Evolutionary conservation across 129 eudicot species (phyloP).

Genomic region (Sambucus nigra): DNA sequence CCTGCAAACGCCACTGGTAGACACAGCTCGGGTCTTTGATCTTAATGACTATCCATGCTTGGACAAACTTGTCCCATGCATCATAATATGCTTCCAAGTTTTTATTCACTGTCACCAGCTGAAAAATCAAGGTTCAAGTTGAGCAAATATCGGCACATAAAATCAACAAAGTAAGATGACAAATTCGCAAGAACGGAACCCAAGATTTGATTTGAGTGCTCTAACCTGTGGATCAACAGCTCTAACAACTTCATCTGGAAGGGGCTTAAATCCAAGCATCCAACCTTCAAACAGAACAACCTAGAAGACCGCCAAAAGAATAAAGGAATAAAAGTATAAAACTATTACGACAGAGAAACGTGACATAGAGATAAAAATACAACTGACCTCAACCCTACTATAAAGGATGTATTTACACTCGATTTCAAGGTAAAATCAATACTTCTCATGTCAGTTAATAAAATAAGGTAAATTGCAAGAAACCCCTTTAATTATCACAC

Average conservation of each 20-base stretch:
- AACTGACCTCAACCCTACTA: too few species aligned
- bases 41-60: conserved; percentile 91
- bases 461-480: too few species aligned
- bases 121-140: conserved; percentile 14
- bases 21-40: conserved; percentile 83
- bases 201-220: not conserved
- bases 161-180: not conserved
- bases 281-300: conserved; percentile 90
- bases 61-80: conserved; percentile 85
- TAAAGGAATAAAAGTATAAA: too few species aligned
- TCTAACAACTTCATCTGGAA: conserved; percentile 53
- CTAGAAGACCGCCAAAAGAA: conserved; percentile 20
- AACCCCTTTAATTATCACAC: too few species aligned
- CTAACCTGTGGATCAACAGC: conserved; percentile 96
- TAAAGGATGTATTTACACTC: too few species aligned
- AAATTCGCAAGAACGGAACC: not conserved
- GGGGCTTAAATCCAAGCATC: conserved; percentile 98
- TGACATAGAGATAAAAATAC: too few species aligned
- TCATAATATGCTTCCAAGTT: conserved; percentile 67
- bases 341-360: too few species aligned
- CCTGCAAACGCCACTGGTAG: conserved; percentile 98
- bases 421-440: too few species aligned
- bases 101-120: conserved; percentile 82
- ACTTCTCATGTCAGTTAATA: too few species aligned
- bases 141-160: not conserved